Evolutionary conservation across 176 grass and related monocot genomes (phyloP).

Genomic region (Raddia guianensis): DNA sequence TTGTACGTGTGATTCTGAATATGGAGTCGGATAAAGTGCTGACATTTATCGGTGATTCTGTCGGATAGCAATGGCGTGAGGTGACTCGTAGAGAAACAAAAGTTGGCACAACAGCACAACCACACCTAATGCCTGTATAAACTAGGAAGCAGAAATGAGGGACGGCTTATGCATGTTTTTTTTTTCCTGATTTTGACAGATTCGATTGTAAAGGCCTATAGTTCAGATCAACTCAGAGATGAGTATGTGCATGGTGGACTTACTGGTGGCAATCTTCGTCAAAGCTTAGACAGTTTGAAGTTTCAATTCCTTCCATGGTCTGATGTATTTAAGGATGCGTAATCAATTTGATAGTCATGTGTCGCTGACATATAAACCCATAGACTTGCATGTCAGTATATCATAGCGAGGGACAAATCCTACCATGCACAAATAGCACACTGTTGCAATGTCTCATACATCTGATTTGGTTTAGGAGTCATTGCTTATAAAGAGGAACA

Average conservation of each 20-base stretch:
- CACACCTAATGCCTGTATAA: constrained; percentile 18
- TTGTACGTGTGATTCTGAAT: constrained; percentile 17
- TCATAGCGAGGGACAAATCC: too few relatives aligned
- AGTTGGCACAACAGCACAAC: not conserved
- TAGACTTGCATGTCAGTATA: too few relatives aligned
- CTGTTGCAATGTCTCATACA: too few relatives aligned
- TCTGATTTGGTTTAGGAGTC: too few relatives aligned
- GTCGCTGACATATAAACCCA: too few relatives aligned
- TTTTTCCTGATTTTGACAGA: not conserved
- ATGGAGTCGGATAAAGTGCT: constrained; percentile 12
- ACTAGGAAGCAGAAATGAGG: not conserved
- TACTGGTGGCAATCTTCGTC: not conserved
- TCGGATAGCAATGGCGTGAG: constrained; percentile 6
- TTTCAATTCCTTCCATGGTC: not conserved
- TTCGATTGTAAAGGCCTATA: not conserved
- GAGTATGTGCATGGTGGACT: not conserved
- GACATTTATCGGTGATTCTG: constrained; percentile 41
- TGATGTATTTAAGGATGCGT: too few relatives aligned
- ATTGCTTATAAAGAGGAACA: too few relatives aligned
- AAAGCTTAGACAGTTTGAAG: not conserved
- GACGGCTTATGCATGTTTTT: not conserved
- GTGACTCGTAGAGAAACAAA: not conserved
- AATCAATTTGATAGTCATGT: too few relatives aligned
- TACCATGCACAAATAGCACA: too few relatives aligned
- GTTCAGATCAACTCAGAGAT: not conserved